Base-by-base conservation (phyloP, 805 yeast species). In the Priceomyces fermenticarens region DNA sequence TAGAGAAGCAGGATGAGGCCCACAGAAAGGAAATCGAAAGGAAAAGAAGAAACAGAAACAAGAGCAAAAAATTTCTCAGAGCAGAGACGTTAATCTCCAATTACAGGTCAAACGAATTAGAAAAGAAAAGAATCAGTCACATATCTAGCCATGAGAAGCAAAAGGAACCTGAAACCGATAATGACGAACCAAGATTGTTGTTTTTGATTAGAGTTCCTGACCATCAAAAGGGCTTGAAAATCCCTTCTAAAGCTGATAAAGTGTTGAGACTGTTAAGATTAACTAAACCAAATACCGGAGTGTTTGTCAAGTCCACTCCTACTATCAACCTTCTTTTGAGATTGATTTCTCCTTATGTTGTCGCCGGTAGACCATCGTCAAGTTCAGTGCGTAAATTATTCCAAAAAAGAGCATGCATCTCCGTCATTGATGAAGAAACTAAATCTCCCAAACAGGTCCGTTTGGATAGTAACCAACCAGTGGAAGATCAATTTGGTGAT, bases 41-140 rank as follows among this genome's bases (percentile, higher is more conserved):
- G 47, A 64, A 71, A 45, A 58, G 53, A 39, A 70, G 68, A 58
- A 73, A 70, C 48, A 63, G 60, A 39, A 60, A 66, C 45, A 65
- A 70, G 46, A 68, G 70, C 48, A 68, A 73, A 41, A 81, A 72
- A 58, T 86, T 86, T 52, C 63, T 83, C 34, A 77, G 93, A 67
- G 86, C 87, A 10, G 95, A 86, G 65, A 74, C 83, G 13, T 70
- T 86, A 48, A 85, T 84, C 31, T 78, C 86, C 20, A 80, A 78
- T 51, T 75, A 77, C 47, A 69, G 79, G 52, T 81, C 88, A 17
- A 73, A 81, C 17, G 77, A 75, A 43, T 77, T 88, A 58, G 93
- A 85, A 60, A 63, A 66, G 45, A 81, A 81, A 57, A 76, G 95
- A 66, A 72, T 85, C 45, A 76, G 76, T 49, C 75, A 87, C 57